phyloP scores from a whole-genome alignment of 2,329 filamentous ascomycete genomes.

The Phyllosticta citrichinensis region DNA sequence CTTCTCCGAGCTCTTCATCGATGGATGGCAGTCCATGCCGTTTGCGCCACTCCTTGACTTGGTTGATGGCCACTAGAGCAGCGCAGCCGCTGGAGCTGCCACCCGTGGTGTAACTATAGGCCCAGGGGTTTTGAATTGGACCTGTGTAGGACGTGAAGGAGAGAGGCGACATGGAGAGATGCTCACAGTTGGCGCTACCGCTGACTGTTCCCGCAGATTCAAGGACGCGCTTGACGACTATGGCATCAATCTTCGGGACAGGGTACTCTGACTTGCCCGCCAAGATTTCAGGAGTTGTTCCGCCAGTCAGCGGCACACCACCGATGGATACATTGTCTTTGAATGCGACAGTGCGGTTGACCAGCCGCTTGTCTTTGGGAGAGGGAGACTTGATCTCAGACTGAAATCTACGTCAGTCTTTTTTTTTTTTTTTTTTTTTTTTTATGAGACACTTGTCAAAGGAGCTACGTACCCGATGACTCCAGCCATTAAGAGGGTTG shows the following conservation, averaged over 20 bases:
- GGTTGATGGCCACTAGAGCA: conserved; percentile 22
- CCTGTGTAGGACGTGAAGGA: conserved; percentile 37
- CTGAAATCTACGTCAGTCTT: neutral
- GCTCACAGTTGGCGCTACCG: conserved; percentile 40
- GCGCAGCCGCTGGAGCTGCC: conserved; percentile 26
- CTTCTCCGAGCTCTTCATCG: conserved; percentile 19
- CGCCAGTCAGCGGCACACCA: conserved; percentile 35
- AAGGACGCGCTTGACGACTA: conserved; percentile 34
- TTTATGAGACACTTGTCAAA: neutral
- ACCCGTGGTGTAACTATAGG: conserved; percentile 26
- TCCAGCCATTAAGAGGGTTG: conserved; percentile 19
- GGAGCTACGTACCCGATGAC: conserved; percentile 10
- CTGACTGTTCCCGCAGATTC: conserved; percentile 33
- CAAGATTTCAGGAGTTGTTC: conserved; percentile 30
- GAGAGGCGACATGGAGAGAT: conserved; percentile 34
- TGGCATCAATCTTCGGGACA: conserved; percentile 34
- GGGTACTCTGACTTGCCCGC: conserved; percentile 26
- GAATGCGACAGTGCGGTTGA: conserved; percentile 28
- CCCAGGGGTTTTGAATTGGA: conserved; percentile 32
- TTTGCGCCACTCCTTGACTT: conserved; percentile 18
- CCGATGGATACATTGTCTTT: conserved; percentile 42
- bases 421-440: neutral
- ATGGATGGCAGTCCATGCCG: conserved; percentile 14
- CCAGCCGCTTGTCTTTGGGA: conserved; percentile 13
- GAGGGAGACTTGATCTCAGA: conserved; percentile 8